Evolutionary conservation across 805 yeast species (phyloP).

Genomic region (Candida ficus): DNA sequence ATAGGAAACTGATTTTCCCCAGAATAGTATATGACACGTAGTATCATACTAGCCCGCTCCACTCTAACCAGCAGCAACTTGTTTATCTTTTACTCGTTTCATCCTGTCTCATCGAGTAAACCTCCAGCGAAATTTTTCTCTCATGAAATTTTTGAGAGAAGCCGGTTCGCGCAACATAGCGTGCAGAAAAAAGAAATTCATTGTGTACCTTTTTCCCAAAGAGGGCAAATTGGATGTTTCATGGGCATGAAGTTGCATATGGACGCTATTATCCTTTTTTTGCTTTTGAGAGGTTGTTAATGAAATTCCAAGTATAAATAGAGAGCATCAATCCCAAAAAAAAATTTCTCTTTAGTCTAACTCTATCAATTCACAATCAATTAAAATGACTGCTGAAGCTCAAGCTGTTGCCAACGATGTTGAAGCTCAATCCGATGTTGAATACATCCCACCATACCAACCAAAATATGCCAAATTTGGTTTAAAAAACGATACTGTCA

Average conservation of each 20-base stretch:
- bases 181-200: background rate
- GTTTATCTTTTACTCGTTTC: background rate
- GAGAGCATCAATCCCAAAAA: too few species aligned
- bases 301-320: background rate
- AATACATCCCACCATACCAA: conserved; percentile 35
- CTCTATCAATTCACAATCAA: too few species aligned
- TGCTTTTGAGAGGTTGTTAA: background rate
- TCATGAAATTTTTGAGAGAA: background rate
- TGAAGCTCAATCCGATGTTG: conserved; percentile 34
- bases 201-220: background rate
- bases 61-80: too few species aligned
- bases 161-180: background rate
- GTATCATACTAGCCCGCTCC: too few species aligned
- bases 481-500: conserved; percentile 34
- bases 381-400: conserved; percentile 11
- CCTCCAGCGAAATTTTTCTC: background rate
- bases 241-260: background rate
- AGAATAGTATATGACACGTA: too few species aligned
- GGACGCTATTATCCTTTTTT: background rate
- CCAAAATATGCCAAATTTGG: conserved; percentile 28
- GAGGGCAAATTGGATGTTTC: background rate
- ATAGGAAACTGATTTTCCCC: too few species aligned
- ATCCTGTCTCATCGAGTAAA: background rate
- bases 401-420: conserved; percentile 24
- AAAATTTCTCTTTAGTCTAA: too few species aligned